phyloP scores from a whole-genome alignment of 768 basidiomycete genomes.

The Hypholoma fasciculare region DNA sequence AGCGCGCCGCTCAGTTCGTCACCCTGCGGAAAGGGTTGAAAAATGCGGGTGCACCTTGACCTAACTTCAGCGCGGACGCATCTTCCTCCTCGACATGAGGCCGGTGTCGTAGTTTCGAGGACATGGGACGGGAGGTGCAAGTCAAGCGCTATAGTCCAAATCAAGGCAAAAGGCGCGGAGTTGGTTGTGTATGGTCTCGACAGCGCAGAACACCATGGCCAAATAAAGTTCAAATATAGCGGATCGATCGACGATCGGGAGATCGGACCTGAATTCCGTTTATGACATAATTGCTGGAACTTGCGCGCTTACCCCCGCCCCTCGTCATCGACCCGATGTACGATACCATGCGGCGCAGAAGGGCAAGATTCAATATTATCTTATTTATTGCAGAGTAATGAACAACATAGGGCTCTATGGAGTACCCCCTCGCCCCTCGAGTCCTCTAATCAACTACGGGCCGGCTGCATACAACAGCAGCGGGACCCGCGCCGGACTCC shows the following conservation, averaged over 20 bases:
- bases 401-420: constrained; percentile 3
- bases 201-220: neutral
- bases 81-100: constrained; percentile 78
- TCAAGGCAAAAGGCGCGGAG: too few species aligned
- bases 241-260: too few species aligned
- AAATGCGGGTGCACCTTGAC: constrained; percentile 48
- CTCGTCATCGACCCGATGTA: too few species aligned
- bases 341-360: too few species aligned
- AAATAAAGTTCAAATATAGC: too few species aligned
- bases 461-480: neutral
- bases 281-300: too few species aligned
- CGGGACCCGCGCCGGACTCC: neutral
- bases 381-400: neutral
- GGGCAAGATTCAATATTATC: neutral
- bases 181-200: neutral
- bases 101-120: constrained; percentile 66
- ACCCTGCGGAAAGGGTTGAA: neutral
- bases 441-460: neutral
- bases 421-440: constrained; percentile 1
- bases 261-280: too few species aligned
- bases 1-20: neutral
- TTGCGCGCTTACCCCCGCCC: too few species aligned
- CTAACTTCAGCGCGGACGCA: constrained; percentile 81
- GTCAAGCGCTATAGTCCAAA: too few species aligned
- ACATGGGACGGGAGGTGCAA: constrained; percentile 32